Conservation (phyloP, 78 protist species). For the Dictyostelium brefeldianum region DNA sequence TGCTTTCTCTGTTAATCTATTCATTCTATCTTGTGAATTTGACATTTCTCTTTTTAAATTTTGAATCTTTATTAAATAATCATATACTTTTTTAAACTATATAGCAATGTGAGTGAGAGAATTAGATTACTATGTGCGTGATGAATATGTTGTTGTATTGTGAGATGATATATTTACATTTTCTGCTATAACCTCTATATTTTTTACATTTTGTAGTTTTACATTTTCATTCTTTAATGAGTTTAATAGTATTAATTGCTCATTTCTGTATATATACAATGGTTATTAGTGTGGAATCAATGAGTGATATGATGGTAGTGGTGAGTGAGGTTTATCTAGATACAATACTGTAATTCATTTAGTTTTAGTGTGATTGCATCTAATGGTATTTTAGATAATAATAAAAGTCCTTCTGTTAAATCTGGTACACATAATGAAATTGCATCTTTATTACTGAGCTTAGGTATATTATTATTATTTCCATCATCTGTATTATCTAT, state of each 20-base stretch:
- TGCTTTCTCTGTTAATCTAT: slow-evolving; percentile 44
- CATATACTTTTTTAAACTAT: slow-evolving; percentile 57
- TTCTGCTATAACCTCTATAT: slow-evolving; percentile 58
- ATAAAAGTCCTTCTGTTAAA: slow-evolving; percentile 58
- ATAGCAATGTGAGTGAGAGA: neutral
- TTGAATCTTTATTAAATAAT: slow-evolving; percentile 63
- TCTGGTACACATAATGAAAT: slow-evolving; percentile 51
- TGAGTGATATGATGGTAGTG: neutral
- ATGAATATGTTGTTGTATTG: neutral
- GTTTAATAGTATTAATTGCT: slow-evolving; percentile 38
- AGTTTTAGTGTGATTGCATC: slow-evolving; percentile 67
- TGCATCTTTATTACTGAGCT: slow-evolving; percentile 14
- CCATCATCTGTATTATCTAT: too few relatives aligned
- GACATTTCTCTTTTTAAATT: slow-evolving; percentile 58
- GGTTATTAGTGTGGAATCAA: neutral
- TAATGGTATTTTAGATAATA: slow-evolving; percentile 48
- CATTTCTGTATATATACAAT: slow-evolving; percentile 18
- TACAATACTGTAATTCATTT: slow-evolving; percentile 45
- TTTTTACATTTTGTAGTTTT: slow-evolving; percentile 53
- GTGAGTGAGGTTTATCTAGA: neutral
- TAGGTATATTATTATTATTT: neutral
- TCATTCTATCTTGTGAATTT: slow-evolving; percentile 41
- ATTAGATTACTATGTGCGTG: neutral
- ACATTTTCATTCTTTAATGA: slow-evolving; percentile 49
- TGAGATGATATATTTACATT: slow-evolving; percentile 35